Base-by-base conservation (phyloP, 2,329 filamentous ascomycete species). In the Aspergillus felis region DNA sequence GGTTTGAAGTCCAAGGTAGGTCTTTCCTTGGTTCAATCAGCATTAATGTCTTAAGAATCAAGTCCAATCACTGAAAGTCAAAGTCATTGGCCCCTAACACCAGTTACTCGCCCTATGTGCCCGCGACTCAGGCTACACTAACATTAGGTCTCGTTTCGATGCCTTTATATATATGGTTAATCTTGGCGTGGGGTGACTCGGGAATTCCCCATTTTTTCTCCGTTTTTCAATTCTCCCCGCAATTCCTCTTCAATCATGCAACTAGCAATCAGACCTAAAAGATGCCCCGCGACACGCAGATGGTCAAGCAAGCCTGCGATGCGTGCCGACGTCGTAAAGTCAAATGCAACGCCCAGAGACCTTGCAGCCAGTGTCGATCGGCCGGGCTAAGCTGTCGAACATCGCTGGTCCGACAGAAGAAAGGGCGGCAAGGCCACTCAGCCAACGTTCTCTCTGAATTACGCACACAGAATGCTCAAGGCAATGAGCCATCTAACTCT, bases 261-360 rank as follows among this genome's bases (percentile, higher is more conserved):
- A 7, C 32, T 17, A 38, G 32, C 14, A 17, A 17, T 17, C 32
- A 46, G 20, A 9, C 20, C 9, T 46, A 14, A n/a, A 46, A 32
- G 27, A 57, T 57, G 56, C 52, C 56, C n/a, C 56, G 56, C n/a
- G 48, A 20, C 42, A 24, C 42, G 12, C 42, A 53, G 44, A 56
- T 54, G 3, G 49, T 54, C 9, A 61, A 61, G 8, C 61, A 56
- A 32, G 65, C 65, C 38, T 67, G 65, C 56, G 65, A 67, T 50
- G 65, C 61, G 25, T 67, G 65, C 56, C 63, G 65, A 12, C 64
- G 65, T 7, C 63, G 65, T 14, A 67, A 67, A 29, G 57, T 67
- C 44, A 63, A 62, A 56, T 67, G 65, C 42, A 62, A 57, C 14
- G 54, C 53, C 2, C 51, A 56, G 20, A 55, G 58, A 6, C 65